A percentile compares a stretch with the other conserved stretches of the same genome.
Evolutionary conservation across 129 eudicot species (phyloP).

Genomic region (Chrysanthemum seticuspe): DNA sequence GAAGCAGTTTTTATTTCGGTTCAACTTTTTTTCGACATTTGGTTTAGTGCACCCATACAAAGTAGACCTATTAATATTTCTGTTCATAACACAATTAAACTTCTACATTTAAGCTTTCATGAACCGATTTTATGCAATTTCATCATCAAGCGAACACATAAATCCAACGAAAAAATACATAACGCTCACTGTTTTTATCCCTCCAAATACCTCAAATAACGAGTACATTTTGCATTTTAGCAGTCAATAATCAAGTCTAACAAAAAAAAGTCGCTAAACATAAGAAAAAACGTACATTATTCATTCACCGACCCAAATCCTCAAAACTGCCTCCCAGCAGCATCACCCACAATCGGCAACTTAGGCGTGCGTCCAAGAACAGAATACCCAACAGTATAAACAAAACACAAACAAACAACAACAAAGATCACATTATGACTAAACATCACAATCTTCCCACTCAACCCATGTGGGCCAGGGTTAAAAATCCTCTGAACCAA

Average conservation of each 20-base stretch:
- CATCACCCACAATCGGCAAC: slow-evolving; percentile 88
- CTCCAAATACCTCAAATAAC: too few species aligned
- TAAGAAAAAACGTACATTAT: too few species aligned
- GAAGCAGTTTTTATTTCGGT: neutral
- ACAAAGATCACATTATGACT: slow-evolving; percentile 55
- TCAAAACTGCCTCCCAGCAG: slow-evolving; percentile 89
- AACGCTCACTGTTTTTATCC: too few species aligned
- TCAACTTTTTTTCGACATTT: neutral
- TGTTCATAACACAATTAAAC: neutral
- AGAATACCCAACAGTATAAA: slow-evolving; percentile 53
- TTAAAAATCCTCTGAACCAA: slow-evolving; percentile 54
- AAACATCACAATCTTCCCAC: slow-evolving; percentile 54
- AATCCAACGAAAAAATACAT: neutral
- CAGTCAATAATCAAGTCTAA: too few species aligned
- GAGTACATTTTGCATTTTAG: too few species aligned
- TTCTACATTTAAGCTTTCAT: neutral
- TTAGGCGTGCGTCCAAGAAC: slow-evolving; percentile 73
- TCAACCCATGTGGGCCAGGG: slow-evolving; percentile 71
- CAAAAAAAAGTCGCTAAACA: too few species aligned
- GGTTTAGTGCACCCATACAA: neutral
- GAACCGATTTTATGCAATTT: neutral
- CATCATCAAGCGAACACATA: neutral
- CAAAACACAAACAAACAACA: slow-evolving; percentile 50
- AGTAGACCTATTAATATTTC: neutral
- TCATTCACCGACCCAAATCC: too few species aligned